A percentile compares a stretch with the other conserved stretches of the same genome.
Conservation (phyloP, 1,284 basidiomycete species). For the Cryptococcus wingfieldii region DNA sequence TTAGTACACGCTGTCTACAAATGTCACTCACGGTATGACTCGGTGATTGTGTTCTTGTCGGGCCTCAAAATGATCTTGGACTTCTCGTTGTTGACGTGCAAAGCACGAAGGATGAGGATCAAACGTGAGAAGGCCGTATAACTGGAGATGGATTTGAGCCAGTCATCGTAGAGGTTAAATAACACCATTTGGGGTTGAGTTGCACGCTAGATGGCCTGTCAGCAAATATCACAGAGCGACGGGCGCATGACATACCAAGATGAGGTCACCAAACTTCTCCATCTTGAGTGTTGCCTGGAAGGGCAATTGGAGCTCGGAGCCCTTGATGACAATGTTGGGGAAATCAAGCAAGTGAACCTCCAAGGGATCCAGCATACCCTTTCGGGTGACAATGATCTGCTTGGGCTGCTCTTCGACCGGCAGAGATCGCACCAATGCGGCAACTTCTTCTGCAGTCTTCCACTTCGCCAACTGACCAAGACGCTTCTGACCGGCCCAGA, state of each 20-base stretch:
- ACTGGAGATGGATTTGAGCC: slow-evolving; percentile 97
- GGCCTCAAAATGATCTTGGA: slow-evolving; percentile 92
- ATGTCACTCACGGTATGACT: slow-evolving; percentile 65
- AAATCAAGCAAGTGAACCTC: slow-evolving; percentile 99
- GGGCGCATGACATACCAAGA: slow-evolving; percentile 52
- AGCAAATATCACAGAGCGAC: not conserved
- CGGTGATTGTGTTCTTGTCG: slow-evolving; percentile 90
- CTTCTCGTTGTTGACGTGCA: slow-evolving; percentile 99
- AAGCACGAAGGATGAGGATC: slow-evolving; percentile 87
- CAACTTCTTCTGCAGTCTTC: slow-evolving; percentile 97
- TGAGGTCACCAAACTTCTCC: slow-evolving; percentile 99
- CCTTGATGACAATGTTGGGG: slow-evolving; percentile 99
- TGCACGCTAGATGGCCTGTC: slow-evolving; percentile 59
- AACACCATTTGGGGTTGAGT: slow-evolving; percentile 99
- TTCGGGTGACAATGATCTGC: slow-evolving; percentile 97
- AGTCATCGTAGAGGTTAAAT: slow-evolving; percentile 98
- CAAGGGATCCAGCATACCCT: slow-evolving; percentile 98
- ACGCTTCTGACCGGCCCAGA: slow-evolving; percentile 99
- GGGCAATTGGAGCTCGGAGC: slow-evolving; percentile 93
- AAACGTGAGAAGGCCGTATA: slow-evolving; percentile 99
- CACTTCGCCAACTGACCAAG: slow-evolving; percentile 98
- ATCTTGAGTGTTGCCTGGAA: slow-evolving; percentile 99
- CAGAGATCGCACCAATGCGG: slow-evolving; percentile 90
- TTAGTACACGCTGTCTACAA: not conserved
- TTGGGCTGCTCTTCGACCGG: slow-evolving; percentile 99